These are phyloP conservation scores for Wickerhamiella cacticola DNA, from an alignment of 805 yeast genomes.

Conservation along the genomic window DNA sequence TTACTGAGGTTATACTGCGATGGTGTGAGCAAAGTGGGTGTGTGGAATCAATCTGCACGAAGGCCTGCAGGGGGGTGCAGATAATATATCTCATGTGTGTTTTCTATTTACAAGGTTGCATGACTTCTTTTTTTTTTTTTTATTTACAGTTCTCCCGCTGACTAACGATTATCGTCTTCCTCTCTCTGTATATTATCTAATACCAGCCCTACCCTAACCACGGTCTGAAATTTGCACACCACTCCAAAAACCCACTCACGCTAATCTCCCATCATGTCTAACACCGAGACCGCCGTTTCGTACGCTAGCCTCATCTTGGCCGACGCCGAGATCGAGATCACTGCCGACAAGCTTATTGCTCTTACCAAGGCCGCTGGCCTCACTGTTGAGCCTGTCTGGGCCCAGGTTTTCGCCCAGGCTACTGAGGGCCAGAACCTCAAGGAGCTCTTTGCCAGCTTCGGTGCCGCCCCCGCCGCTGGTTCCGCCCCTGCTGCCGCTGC, in stretches of 20 bases:
- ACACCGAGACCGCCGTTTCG: conserved; percentile 73
- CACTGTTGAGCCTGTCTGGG: conserved; percentile 60
- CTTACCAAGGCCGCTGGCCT: conserved; percentile 54
- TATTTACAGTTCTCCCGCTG: too few relatives aligned
- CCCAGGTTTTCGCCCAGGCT: conserved; percentile 75
- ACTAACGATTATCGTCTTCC: too few relatives aligned
- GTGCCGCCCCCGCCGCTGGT: conserved; percentile 79
- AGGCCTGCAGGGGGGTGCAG: too few relatives aligned
- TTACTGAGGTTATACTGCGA: too few relatives aligned
- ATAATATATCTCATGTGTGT: too few relatives aligned
- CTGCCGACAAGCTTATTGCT: conserved; percentile 64
- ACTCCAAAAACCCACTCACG: conserved; percentile 3
- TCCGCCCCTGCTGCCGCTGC: conserved; percentile 93
- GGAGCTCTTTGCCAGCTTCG: conserved; percentile 52
- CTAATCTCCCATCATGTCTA: conserved; percentile 43
- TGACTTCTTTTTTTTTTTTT: too few relatives aligned
- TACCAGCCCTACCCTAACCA: conserved; percentile 11
- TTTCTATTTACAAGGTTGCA: too few relatives aligned
- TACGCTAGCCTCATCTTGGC: conserved; percentile 93
- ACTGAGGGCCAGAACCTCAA: conserved; percentile 73
- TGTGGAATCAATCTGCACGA: too few relatives aligned
- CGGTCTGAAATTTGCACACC: conserved; percentile 7
- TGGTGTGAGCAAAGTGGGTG: too few relatives aligned
- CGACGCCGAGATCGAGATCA: conserved; percentile 80
- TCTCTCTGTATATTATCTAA: too few relatives aligned